Conservation (phyloP, 345 rosid species). For the sweet orange (Citrus sinensis) region DNA sequence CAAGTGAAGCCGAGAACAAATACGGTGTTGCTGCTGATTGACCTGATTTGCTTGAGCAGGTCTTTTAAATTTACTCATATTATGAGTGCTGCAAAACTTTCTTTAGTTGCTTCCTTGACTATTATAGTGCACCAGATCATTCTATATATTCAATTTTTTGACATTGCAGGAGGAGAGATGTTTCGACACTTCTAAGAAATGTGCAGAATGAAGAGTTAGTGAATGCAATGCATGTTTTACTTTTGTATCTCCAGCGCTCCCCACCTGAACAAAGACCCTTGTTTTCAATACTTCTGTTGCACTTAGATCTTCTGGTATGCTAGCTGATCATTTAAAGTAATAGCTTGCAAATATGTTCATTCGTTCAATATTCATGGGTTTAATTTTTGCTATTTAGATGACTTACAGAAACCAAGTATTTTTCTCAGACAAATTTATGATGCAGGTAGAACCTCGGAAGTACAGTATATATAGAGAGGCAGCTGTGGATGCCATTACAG, state of each 20-base stretch:
- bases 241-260: slow-evolving; percentile 41
- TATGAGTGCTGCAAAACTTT: not conserved
- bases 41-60: slow-evolving; percentile 58
- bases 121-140: not conserved
- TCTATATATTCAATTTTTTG: not conserved
- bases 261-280: slow-evolving; percentile 37
- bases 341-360: not conserved
- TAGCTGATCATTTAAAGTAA: not conserved
- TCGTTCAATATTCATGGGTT: not conserved
- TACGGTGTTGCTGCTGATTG: slow-evolving; percentile 38
- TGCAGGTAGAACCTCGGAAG: slow-evolving; percentile 46
- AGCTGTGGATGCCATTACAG: slow-evolving; percentile 50
- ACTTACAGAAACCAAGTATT: not conserved
- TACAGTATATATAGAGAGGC: slow-evolving; percentile 49
- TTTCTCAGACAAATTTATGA: slow-evolving; percentile 9
- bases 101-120: not conserved
- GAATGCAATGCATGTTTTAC: slow-evolving; percentile 40
- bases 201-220: slow-evolving; percentile 36
- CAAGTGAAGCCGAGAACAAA: slow-evolving; percentile 32
- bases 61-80: slow-evolving; percentile 2
- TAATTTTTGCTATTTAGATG: not conserved
- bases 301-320: slow-evolving; percentile 48
- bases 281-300: slow-evolving; percentile 46
- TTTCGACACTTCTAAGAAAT: slow-evolving; percentile 24
- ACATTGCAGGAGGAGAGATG: slow-evolving; percentile 41